Evolutionary conservation across 768 basidiomycete genomes (phyloP), one percentile per base, ranked within the genome.

Genomic region (Obba rivulosa): DNA sequence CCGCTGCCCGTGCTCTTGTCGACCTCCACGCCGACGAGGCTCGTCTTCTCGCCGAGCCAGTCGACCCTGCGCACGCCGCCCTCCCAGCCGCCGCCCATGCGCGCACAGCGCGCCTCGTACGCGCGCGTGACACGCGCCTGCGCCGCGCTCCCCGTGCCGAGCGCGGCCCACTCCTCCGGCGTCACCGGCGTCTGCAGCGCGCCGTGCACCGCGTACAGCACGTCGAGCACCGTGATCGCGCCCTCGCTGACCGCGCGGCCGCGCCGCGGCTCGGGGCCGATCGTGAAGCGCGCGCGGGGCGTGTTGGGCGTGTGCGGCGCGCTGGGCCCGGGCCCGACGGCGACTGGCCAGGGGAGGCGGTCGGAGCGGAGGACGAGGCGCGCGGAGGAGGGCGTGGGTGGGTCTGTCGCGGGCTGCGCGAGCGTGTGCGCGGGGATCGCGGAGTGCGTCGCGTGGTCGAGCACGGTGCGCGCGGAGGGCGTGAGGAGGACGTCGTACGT

Each of bases 41-140:
- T 66, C 25, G 78, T 81, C 58, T 80, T 83, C 25, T 75, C 72
- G 17, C 78, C 78, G 39, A 86, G 68, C 74, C 79, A 85, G 65
- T 86, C 84, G 13, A 85, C 62, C 43, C 84, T 67, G 40, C 81
- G 73, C 23, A 87, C 79, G n/a, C 84, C 84, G 17, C 73, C 72
- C 22, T 83, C 80, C 82, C 81, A 83, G 11, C 80, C 81, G 2
- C 78, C 82, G 22, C 81, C 81, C 62, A 77, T 72, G 54, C 69
- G 72, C 47, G 69, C 66, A 50, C 84, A 86, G 25, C 85, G 69
- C 52, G 73, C 72, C 61, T 85, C 78, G 56, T 85, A 86, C 28
- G 81, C 81, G 22, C 69, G 69, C 16, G 80, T 72, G 16, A 81
- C 74, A 52, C 76, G 77, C 42, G 80, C 73, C 60, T 85, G 83